phyloP scores from a whole-genome alignment of 306 rosid genomes.

The Fagus sylvatica region DNA sequence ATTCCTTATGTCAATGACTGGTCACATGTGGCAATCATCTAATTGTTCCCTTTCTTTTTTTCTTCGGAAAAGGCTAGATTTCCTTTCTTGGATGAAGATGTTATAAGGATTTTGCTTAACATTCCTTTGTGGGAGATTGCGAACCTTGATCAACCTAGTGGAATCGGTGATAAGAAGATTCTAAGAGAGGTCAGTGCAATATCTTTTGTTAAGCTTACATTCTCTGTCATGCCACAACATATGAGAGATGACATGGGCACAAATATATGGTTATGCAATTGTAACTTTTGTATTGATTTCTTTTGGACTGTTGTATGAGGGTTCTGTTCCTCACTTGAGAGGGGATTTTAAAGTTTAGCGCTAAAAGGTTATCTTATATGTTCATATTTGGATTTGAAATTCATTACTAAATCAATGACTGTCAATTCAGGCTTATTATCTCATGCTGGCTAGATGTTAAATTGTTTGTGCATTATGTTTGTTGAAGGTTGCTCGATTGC shows the following conservation, averaged over 20 bases:
- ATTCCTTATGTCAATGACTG: slow-evolving; percentile 12
- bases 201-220: slow-evolving; percentile 12
- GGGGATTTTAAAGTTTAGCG: too few relatives aligned
- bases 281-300: too few relatives aligned
- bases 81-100: slow-evolving; percentile 98
- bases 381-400: slow-evolving; percentile 4
- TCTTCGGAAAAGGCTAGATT: slow-evolving; percentile 68
- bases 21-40: slow-evolving; percentile 8
- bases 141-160: slow-evolving; percentile 87
- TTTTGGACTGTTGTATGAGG: too few relatives aligned
- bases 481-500: slow-evolving; percentile 75
- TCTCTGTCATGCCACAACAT: slow-evolving; percentile 14
- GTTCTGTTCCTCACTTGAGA: too few relatives aligned
- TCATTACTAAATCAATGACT: slow-evolving; percentile 13
- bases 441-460: slow-evolving; percentile 7
- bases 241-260: neutral
- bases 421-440: neutral
- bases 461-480: slow-evolving; percentile 24
- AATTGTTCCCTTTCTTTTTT: slow-evolving; percentile 6
- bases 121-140: slow-evolving; percentile 89
- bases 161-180: slow-evolving; percentile 86
- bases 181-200: slow-evolving; percentile 71
- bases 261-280: neutral
- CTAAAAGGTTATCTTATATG: neutral
- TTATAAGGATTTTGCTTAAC: slow-evolving; percentile 59